Evolutionary conservation across 2,329 filamentous ascomycete genomes (phyloP), one percentile per base, ranked within the genome.

Genomic region (Aspergillus persii): DNA sequence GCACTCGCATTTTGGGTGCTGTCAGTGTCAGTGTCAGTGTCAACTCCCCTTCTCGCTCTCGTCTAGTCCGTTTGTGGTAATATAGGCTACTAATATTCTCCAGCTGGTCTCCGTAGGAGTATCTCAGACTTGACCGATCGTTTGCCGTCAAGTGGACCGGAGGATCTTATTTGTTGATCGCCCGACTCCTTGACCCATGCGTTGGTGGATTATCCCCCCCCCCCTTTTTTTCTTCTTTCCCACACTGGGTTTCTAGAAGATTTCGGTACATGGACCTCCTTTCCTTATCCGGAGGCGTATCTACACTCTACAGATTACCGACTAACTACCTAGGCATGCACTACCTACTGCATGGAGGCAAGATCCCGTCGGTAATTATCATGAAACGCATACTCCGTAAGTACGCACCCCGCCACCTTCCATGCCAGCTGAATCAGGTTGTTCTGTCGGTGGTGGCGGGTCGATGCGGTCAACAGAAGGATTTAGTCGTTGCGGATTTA

Each of bases 171-270:
- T 47, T 26, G 44, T 15, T 26, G 26, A 41, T 41, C 36, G 36
- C 27, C 50, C 53, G 56, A 50, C 53, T 55, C 29, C 29, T 4
- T 39, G 54, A n/a, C 47, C 36, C 36, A 41, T 36, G 27, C 12
- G 9, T 44, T 11, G 47, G 31, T 49, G 44, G n/a, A 55, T 27
- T 55, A 33, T 30, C 1, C 5, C 3, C 15, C 9, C 12, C 33
- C 30, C 41, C 44, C 7, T 36, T 41, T 41, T 41, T 36, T 36
- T 36, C 4, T 36, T 36, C 33, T 36, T 36, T 4, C 33, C 11
- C 12, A 15, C 18, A 7, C 2, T 47, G 9, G 30, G 29, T 26
- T 63, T 62, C 62, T 56, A 63, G 61, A 63, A 63, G 47, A 44
- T 39, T 62, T 63, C 60, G 59, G 61, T 53, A 61, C 36, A 41